These are phyloP conservation scores for Poa annua DNA, from an alignment of 176 grass and related monocot genomes.

Conservation along the genomic window DNA sequence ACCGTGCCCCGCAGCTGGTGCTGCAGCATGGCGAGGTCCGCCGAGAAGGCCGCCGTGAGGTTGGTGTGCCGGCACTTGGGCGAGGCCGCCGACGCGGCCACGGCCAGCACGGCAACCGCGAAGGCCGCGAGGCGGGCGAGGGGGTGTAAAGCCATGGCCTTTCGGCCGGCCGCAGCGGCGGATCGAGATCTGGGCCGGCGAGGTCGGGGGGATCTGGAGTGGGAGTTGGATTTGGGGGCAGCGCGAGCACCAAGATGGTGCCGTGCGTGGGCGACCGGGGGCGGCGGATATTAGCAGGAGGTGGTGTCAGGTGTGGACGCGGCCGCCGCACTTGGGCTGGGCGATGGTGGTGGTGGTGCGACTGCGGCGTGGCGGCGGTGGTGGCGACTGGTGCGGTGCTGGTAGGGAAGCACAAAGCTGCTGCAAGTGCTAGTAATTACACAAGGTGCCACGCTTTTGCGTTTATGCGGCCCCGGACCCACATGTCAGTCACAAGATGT, in stretches of 20 bases:
- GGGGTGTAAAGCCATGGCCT: conserved; percentile 27
- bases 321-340: conserved; percentile 30
- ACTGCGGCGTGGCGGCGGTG: conserved; percentile 23
- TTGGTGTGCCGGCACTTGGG: conserved; percentile 62
- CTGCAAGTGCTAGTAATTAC: neutral
- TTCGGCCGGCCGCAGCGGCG: conserved; percentile 9
- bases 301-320: conserved; percentile 35
- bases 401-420: conserved; percentile 11
- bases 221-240: conserved; percentile 9
- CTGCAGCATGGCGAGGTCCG: conserved; percentile 89
- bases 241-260: neutral
- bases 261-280: neutral
- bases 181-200: conserved; percentile 55
- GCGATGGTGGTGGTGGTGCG: neutral
- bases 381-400: conserved; percentile 32
- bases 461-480: too few relatives aligned
- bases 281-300: conserved; percentile 30
- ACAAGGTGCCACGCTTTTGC: neutral
- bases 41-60: conserved; percentile 54
- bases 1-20: conserved; percentile 92
- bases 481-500: too few relatives aligned
- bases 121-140: conserved; percentile 7
- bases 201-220: conserved; percentile 49
- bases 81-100: neutral
- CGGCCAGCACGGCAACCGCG: neutral